Evolutionary conservation across 2,329 filamentous ascomycete genomes (phyloP), one percentile per base, ranked within the genome.

Genomic region (Penicillium crustosum): DNA sequence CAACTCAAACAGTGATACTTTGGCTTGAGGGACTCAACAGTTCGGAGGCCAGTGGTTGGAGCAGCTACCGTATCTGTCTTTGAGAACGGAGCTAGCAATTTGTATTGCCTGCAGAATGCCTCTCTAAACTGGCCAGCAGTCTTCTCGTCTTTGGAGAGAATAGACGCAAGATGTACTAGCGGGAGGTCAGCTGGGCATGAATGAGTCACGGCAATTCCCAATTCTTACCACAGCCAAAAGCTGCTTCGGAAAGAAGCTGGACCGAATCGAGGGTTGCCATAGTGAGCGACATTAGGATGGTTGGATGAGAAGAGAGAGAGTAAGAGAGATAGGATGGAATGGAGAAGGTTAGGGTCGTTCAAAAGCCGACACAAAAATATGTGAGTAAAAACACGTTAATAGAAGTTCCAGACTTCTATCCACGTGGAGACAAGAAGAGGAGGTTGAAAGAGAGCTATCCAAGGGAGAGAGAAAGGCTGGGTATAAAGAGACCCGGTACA

Each of bases 201-300:
- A 12, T 12, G 8, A 50, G 31, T 7, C 23, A 21, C 19, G 9
- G 12, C 23, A 21, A 29, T 45, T 55, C 47, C 12, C 21, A 31
- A 27, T 49, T 57, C 74, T 63, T 75, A 77, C 75, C 75, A 58
- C 75, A 77, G 53, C 75, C 75, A 60, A 69, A 77, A 52, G 73
- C 74, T 8, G 75, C 73, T 59, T 75, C 74, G 2, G 73, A 73
- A 15, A 75, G 65, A 31, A 71, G 61, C 31, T 67, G 66, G 31
- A 70, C 63, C 2, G 70, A 74, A 53, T 69, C 66, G n/a, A 73
- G 67, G 35, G 64, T 75, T 21, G 73, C 73, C 70, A 74, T 73
- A 50, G 55, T 62, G 65, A 35, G 29, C 42, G 31, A 47, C 42
- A 47, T 47, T 17, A 33, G 17, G n/a, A 19, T n/a, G 54, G 23